Percentiles rank a stretch among this genome's conserved stretches.
phyloP scores from a whole-genome alignment of 768 basidiomycete genomes.

The Scleroderma bovista region DNA sequence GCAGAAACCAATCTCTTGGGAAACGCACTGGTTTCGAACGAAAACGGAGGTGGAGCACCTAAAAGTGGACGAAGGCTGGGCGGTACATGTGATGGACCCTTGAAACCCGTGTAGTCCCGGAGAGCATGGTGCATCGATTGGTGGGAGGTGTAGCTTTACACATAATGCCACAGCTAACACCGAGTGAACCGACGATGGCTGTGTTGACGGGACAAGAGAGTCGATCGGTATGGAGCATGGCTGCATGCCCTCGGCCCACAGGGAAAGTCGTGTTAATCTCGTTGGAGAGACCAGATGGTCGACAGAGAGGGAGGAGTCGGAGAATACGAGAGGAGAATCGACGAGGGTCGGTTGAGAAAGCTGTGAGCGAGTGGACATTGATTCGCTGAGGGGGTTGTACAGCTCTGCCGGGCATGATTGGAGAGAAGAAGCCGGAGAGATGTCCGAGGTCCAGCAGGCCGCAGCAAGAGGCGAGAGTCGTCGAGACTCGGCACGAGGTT shows the following conservation, averaged over 20 bases:
- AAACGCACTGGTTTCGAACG: conserved; percentile 43
- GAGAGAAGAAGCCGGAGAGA: conserved; percentile 19
- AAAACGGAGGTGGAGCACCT: conserved; percentile 62
- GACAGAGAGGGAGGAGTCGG: conserved; percentile 23
- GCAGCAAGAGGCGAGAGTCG: conserved; percentile 28
- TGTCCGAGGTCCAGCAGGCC: conserved; percentile 24
- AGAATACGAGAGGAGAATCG: conserved; percentile 26
- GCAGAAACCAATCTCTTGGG: conserved; percentile 45
- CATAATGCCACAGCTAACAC: conserved; percentile 46
- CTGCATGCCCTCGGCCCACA: conserved; percentile 68
- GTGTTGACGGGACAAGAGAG: conserved; percentile 38
- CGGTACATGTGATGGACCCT: conserved; percentile 49
- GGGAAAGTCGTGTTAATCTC: conserved; percentile 37
- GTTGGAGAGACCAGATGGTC: conserved; percentile 31
- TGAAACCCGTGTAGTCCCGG: conserved; percentile 61
- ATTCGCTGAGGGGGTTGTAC: conserved; percentile 20
- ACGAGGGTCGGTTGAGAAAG: conserved; percentile 19
- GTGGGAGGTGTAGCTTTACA: conserved; percentile 52
- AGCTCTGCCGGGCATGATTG: conserved; percentile 20
- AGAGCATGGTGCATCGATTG: conserved; percentile 46
- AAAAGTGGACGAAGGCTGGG: conserved; percentile 48
- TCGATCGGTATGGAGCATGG: conserved; percentile 57
- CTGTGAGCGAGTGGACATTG: conserved; percentile 14
- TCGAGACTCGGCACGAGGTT: conserved; percentile 23
- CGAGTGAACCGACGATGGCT: conserved; percentile 29